These are phyloP conservation scores for Penicillium herquei DNA, from an alignment of 495 filamentous ascomycete genomes.

Conservation along the genomic window DNA sequence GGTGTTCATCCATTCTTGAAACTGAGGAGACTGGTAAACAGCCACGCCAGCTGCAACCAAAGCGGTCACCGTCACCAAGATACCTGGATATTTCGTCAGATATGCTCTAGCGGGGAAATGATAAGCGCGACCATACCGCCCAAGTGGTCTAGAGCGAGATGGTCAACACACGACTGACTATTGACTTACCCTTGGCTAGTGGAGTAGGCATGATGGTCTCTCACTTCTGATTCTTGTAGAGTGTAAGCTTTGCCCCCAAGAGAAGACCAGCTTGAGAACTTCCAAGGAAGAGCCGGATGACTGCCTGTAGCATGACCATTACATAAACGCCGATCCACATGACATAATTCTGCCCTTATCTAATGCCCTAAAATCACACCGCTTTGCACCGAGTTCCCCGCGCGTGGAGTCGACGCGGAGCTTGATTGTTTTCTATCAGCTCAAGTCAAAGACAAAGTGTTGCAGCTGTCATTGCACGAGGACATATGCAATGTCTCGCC, in stretches of 20 bases:
- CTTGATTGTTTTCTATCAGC: slow-evolving; percentile 11
- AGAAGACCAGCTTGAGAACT: slow-evolving; percentile 8
- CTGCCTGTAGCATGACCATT: slow-evolving; percentile 30
- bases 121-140: slow-evolving; percentile 38
- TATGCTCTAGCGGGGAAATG: slow-evolving; percentile 24
- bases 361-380: slow-evolving; percentile 33
- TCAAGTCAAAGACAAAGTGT: neutral
- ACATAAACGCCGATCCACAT: neutral
- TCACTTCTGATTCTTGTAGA: neutral
- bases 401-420: slow-evolving; percentile 17
- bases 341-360: slow-evolving; percentile 36
- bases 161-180: slow-evolving; percentile 4
- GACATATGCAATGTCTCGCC: slow-evolving; percentile 45
- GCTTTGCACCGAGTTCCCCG: slow-evolving; percentile 33
- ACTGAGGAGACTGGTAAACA: slow-evolving; percentile 79
- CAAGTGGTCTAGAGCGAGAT: slow-evolving; percentile 12
- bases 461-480: too few relatives aligned
- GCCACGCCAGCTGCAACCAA: slow-evolving; percentile 80
- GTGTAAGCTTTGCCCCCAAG: neutral
- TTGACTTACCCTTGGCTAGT: slow-evolving; percentile 50
- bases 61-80: slow-evolving; percentile 73
- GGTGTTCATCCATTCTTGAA: slow-evolving; percentile 71
- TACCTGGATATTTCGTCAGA: slow-evolving; percentile 49
- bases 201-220: slow-evolving; percentile 47
- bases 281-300: slow-evolving; percentile 11